phyloP scores from a whole-genome alignment of 202 grass and related monocot genomes.

The Hordeum pubiflorum region DNA sequence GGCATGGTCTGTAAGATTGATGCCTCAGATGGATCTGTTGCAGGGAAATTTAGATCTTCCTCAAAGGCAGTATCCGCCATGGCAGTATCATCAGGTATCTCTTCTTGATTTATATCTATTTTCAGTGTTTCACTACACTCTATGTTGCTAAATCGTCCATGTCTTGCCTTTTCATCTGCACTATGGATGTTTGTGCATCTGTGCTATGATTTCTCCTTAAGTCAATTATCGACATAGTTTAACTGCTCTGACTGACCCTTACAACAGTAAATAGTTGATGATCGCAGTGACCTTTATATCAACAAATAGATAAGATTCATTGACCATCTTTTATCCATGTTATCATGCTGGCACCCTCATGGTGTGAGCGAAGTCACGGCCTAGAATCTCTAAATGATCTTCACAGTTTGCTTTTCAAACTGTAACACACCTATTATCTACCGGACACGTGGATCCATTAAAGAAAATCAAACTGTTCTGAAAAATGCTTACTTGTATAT shows the following conservation, averaged over 20 bases:
- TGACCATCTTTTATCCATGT: constrained; percentile 6
- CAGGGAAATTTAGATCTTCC: constrained; percentile 59
- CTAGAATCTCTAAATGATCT: constrained; percentile 5
- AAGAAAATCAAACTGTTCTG: constrained; percentile 1
- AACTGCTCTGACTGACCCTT: background rate
- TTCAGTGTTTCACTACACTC: background rate
- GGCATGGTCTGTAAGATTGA: constrained; percentile 92
- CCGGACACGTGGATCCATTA: background rate
- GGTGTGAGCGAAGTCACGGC: background rate
- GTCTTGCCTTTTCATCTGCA: background rate
- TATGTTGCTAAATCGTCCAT: background rate
- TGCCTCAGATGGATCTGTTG: constrained; percentile 38
- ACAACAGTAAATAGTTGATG: background rate
- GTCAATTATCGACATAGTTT: constrained; percentile 1
- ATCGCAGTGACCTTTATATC: background rate
- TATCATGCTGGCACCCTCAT: background rate
- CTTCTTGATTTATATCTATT: background rate
- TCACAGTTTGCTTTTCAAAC: background rate
- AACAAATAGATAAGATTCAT: background rate
- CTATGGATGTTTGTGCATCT: background rate
- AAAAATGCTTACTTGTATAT: background rate
- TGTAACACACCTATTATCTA: background rate
- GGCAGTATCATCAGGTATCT: constrained; percentile 80
- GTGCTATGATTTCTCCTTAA: background rate
- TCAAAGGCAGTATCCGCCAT: constrained; percentile 79